Evolutionary conservation across 306 rosid genomes (phyloP), one percentile per base, ranked within the genome.

Genomic region (Luffa acutangula): DNA sequence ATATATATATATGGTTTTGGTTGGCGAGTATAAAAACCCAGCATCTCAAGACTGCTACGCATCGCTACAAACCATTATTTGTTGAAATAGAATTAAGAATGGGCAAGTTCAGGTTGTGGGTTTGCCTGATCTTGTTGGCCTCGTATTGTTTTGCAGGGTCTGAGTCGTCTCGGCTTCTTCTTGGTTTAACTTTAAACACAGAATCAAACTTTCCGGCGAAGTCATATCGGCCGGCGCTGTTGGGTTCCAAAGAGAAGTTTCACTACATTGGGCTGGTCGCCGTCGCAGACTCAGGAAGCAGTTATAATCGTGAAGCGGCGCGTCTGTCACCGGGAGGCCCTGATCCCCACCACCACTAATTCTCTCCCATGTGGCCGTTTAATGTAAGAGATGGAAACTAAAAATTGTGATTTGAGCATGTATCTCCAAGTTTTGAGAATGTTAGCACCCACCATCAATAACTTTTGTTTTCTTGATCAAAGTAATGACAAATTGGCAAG

Each of bases 261-360:
- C 79, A 72, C n/a, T n/a, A n/a, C 77, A 72, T 72, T n/a, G 76
- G 78, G 42, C 8, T 74, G 20, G 46, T 74, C 5, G 12, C 36
- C 3, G 36, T 17, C 4, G 51, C 36, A 33, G 65, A 10, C 46
- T 34, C 64, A 9, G 48, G 2, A 17, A 36, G 13, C 17, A 36
- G 6, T 7, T 5, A 36, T 21, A 62, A 49, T 15, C 64, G 33
- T 4, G 7, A 34, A 34, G 31, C 2, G 62, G 51, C 49, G 4
- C 79, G 79, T 15, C 39, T 15, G 34, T 33, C 67, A 11, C 80
- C 80, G 20, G 67, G 67, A 56, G 80, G 80, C 62, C 80, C 80
- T 17, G 80, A 76, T 41, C 69, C 80, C 20, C 80, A 17, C 80
- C 80, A 76, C 49, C 80, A 76, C 66, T 76, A n/a, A 76, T 37